Evolutionary conservation across 495 filamentous ascomycete genomes (phyloP).

Genomic region (Daldinia vernicosa): DNA sequence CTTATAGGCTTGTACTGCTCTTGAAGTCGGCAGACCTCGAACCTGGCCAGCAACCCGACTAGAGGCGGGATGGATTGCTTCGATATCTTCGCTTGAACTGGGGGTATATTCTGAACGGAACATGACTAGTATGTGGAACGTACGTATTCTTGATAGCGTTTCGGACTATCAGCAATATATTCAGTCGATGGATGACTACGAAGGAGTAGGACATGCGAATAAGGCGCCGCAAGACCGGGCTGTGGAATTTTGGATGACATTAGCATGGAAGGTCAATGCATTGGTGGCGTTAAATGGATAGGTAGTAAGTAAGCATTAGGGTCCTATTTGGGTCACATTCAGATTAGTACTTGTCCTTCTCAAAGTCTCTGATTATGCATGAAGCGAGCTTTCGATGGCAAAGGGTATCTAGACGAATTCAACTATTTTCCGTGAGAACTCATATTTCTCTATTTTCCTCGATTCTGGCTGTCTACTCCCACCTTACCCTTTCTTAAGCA

Average conservation of each 20-base stretch:
- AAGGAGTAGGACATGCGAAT: neutral
- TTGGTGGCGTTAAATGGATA: conserved; percentile 34
- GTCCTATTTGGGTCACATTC: conserved; percentile 23
- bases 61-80: conserved; percentile 32
- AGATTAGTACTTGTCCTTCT: conserved; percentile 7
- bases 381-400: conserved; percentile 11
- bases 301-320: conserved; percentile 33
- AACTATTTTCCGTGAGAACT: conserved; percentile 10
- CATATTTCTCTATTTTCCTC: conserved; percentile 8
- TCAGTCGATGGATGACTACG: neutral
- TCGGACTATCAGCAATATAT: neutral
- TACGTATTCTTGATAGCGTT: neutral
- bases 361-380: conserved; percentile 15
- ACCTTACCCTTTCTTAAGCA: conserved; percentile 39
- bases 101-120: neutral
- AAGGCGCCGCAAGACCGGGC: neutral
- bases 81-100: neutral
- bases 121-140: neutral
- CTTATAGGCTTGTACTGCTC: conserved; percentile 86
- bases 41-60: conserved; percentile 29
- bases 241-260: neutral
- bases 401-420: conserved; percentile 34
- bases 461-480: neutral
- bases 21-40: conserved; percentile 65
- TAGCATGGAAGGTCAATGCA: conserved; percentile 23